Evolutionary conservation across 1,284 basidiomycete species (phyloP).

Genomic region (Ustilago tritici): DNA sequence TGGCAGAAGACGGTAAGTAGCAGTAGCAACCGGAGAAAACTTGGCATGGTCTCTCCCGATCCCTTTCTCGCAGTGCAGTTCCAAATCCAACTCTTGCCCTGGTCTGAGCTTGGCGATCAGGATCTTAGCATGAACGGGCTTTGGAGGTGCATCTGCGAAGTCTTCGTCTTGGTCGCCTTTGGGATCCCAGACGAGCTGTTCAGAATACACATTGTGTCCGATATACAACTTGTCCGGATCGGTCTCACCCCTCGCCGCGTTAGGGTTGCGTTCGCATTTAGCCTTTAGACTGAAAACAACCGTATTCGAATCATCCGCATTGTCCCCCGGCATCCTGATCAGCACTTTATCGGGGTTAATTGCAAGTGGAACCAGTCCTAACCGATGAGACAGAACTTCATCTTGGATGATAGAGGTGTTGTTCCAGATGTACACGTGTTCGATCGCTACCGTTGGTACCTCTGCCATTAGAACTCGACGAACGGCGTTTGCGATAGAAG

Average conservation of each 20-base stretch:
- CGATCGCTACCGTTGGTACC: slow-evolving; percentile 85
- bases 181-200: slow-evolving; percentile 83
- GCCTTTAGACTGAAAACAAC: slow-evolving; percentile 86
- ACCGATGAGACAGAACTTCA: slow-evolving; percentile 89
- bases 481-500: slow-evolving; percentile 94
- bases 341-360: slow-evolving; percentile 79
- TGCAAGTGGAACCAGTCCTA: slow-evolving; percentile 90
- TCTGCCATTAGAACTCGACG: slow-evolving; percentile 93
- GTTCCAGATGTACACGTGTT: slow-evolving; percentile 92
- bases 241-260: slow-evolving; percentile 73
- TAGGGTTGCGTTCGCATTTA: slow-evolving; percentile 77
- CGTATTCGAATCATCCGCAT: slow-evolving; percentile 86
- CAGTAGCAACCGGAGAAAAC: slow-evolving; percentile 83
- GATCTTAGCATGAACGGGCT: slow-evolving; percentile 84
- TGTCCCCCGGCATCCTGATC: slow-evolving; percentile 71
- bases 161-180: slow-evolving; percentile 81
- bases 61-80: slow-evolving; percentile 92
- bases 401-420: slow-evolving; percentile 96
- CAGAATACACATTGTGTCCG: slow-evolving; percentile 76
- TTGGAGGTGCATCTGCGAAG: slow-evolving; percentile 74
- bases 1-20: slow-evolving; percentile 92
- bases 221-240: slow-evolving; percentile 61
- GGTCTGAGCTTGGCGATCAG: slow-evolving; percentile 94
- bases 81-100: slow-evolving; percentile 84
- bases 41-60: slow-evolving; percentile 98